Percentiles rank a stretch among this genome's conserved stretches.
Evolutionary conservation across 169 alveolate genomes (phyloP).

Genomic region (Plasmodium reichenowi): DNA sequence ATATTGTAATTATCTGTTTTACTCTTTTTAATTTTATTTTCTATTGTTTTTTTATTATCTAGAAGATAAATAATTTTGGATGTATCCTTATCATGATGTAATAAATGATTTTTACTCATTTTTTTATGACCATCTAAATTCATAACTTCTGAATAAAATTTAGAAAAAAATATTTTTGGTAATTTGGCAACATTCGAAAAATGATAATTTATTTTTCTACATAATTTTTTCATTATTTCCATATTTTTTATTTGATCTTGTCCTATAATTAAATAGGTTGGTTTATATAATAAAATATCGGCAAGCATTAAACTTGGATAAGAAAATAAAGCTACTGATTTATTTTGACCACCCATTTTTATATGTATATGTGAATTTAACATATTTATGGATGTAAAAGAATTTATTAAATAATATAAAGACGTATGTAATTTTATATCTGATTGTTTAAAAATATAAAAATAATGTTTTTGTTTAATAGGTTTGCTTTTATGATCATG

Average conservation of each 20-base stretch:
- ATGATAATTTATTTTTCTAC: slow-evolving; percentile 34
- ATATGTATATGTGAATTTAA: slow-evolving; percentile 59
- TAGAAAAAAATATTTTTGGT: slow-evolving; percentile 38
- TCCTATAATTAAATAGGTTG: slow-evolving; percentile 59
- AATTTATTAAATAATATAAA: slow-evolving; percentile 59
- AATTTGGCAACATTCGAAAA: not conserved
- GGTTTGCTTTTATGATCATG: not conserved
- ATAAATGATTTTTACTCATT: slow-evolving; percentile 56
- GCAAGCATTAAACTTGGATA: slow-evolving; percentile 74
- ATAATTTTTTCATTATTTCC: slow-evolving; percentile 62
- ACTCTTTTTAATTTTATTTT: slow-evolving; percentile 46
- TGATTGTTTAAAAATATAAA: slow-evolving; percentile 59
- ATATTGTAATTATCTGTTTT: slow-evolving; percentile 60
- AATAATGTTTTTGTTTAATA: slow-evolving; percentile 48
- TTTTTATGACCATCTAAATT: slow-evolving; percentile 60
- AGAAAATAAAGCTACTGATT: slow-evolving; percentile 55
- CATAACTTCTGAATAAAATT: slow-evolving; percentile 58
- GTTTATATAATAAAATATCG: slow-evolving; percentile 63
- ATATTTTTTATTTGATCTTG: slow-evolving; percentile 55
- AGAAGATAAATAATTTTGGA: slow-evolving; percentile 57
- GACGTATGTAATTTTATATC: slow-evolving; percentile 61
- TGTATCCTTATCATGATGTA: not conserved
- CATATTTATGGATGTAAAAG: slow-evolving; percentile 53
- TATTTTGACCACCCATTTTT: slow-evolving; percentile 16
- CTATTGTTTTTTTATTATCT: slow-evolving; percentile 50